phyloP scores from a whole-genome alignment of 345 rosid species.

The Brassica nigra region DNA sequence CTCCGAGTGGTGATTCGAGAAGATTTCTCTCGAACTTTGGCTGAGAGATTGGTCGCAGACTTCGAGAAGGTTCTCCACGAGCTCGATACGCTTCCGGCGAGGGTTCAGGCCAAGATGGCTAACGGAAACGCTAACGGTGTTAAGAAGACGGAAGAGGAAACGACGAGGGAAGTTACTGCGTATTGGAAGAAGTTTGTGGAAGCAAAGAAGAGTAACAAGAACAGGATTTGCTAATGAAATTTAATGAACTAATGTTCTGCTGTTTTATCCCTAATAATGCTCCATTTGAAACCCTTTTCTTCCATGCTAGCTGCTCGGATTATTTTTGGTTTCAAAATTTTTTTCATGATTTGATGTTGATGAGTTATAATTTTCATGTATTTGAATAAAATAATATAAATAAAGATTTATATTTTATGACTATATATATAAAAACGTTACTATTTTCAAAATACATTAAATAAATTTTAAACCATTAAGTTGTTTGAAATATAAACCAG shows the following conservation, averaged over 20 bases:
- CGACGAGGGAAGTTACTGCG: slow-evolving; percentile 62
- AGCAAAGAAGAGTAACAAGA: slow-evolving; percentile 55
- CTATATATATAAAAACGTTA: not conserved
- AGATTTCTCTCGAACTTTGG: slow-evolving; percentile 74
- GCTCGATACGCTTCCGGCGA: slow-evolving; percentile 66
- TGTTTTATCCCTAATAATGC: not conserved
- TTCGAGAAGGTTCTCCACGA: slow-evolving; percentile 75
- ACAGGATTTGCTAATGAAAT: slow-evolving; percentile 53
- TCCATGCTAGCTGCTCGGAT: not conserved
- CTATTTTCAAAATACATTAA: not conserved
- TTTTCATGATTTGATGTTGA: slow-evolving; percentile 6
- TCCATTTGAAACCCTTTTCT: not conserved
- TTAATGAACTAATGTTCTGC: not conserved
- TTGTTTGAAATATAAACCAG: not conserved
- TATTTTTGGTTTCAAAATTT: not conserved
- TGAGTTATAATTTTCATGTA: not conserved
- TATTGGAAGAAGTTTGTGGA: slow-evolving; percentile 76
- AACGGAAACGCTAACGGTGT: slow-evolving; percentile 21
- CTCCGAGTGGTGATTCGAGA: slow-evolving; percentile 79
- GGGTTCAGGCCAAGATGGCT: slow-evolving; percentile 42
- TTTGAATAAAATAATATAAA: not conserved
- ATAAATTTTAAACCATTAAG: not conserved
- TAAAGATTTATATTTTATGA: not conserved
- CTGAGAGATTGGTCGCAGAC: slow-evolving; percentile 60
- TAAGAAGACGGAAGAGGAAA: slow-evolving; percentile 73